Conservation (phyloP, 495 filamentous ascomycete genomes). For the Penicillium canariense region DNA sequence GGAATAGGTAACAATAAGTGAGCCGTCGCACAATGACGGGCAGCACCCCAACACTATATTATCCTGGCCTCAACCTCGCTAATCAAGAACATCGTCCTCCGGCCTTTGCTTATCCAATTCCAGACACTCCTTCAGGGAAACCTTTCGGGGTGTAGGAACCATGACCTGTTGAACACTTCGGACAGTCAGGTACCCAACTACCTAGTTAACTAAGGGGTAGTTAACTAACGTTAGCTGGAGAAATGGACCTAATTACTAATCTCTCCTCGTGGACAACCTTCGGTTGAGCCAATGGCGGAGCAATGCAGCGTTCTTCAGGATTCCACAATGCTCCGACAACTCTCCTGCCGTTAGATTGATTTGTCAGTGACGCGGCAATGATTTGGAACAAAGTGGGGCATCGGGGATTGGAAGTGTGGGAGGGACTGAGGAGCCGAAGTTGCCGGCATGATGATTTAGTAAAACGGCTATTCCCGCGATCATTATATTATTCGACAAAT, state of each 20-base stretch:
- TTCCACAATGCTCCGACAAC: background rate
- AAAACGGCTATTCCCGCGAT: background rate
- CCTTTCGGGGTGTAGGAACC: too few relatives aligned
- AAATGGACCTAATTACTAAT: background rate
- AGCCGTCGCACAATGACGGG: background rate
- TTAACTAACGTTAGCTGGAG: background rate
- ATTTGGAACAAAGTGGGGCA: background rate
- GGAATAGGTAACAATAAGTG: too few relatives aligned
- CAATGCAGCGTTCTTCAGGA: too few relatives aligned
- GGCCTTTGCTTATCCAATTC: background rate
- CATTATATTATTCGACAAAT: background rate
- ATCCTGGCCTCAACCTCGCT: background rate
- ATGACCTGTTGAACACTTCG: too few relatives aligned
- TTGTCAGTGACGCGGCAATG: constrained; percentile 9
- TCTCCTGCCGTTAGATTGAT: background rate
- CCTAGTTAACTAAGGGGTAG: too few relatives aligned
- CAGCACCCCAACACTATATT: background rate
- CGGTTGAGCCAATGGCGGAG: background rate
- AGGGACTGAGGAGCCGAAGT: background rate
- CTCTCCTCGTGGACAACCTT: background rate
- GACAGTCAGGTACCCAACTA: too few relatives aligned
- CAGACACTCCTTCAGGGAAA: too few relatives aligned
- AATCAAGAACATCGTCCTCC: background rate
- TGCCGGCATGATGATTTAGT: background rate
- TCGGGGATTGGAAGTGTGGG: background rate